Conservation (phyloP, 495 filamentous ascomycete genomes). For the Xylaria castorea region DNA sequence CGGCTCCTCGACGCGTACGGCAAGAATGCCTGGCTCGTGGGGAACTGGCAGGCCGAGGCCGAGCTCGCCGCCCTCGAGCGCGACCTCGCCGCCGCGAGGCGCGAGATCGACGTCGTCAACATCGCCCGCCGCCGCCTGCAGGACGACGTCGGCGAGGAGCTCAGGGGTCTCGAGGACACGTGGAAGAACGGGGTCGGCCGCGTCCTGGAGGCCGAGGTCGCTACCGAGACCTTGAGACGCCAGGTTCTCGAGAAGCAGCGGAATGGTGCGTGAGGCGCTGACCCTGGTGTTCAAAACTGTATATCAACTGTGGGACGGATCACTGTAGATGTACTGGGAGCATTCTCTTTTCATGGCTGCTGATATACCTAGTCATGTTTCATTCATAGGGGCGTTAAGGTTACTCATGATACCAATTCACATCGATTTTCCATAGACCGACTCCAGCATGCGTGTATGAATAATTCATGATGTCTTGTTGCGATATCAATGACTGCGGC, state of each 20-base stretch:
- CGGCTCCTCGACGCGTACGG: constrained; percentile 78
- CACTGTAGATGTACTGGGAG: not conserved
- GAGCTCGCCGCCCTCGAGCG: constrained; percentile 74
- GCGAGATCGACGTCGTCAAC: constrained; percentile 72
- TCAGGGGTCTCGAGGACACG: constrained; percentile 70
- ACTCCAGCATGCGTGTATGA: constrained; percentile 12
- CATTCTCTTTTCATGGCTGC: not conserved
- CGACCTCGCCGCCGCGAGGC: constrained; percentile 71
- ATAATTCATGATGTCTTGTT: constrained; percentile 30
- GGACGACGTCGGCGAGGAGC: constrained; percentile 69
- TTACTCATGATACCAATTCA: constrained; percentile 26
- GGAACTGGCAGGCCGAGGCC: constrained; percentile 78
- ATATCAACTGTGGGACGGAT: not conserved
- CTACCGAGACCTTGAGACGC: constrained; percentile 69
- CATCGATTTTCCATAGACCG: not conserved
- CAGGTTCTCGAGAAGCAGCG: constrained; percentile 47
- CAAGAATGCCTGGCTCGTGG: constrained; percentile 89
- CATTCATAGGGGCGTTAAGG: constrained; percentile 12
- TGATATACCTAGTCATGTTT: not conserved
- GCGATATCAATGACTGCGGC: constrained; percentile 35
- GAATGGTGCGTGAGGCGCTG: constrained; percentile 15
- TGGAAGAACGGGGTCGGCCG: constrained; percentile 77
- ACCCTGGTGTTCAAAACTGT: not conserved
- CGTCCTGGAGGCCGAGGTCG: constrained; percentile 77
- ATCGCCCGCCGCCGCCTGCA: constrained; percentile 73